phyloP scores from a whole-genome alignment of 2,329 filamentous ascomycete species.

The Trichophyton schoenleinii region DNA sequence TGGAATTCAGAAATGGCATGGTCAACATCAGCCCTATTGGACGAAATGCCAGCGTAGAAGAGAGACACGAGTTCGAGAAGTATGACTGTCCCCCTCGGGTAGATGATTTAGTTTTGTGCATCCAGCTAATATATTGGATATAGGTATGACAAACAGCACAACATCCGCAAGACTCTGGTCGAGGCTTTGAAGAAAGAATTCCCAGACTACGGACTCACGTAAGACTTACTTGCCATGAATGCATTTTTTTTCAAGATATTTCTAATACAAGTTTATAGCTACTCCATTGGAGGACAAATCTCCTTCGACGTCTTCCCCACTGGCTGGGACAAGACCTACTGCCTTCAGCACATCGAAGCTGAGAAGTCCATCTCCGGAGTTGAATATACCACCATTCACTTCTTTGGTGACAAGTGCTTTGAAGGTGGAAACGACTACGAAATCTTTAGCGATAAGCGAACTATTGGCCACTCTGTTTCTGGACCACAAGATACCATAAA shows the following conservation, averaged over 20 bases:
- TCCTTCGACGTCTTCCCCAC: constrained; percentile 95
- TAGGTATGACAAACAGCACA: constrained; percentile 61
- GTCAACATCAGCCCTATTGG: constrained; percentile 53
- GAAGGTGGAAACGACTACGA: constrained; percentile 91
- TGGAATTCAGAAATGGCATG: constrained; percentile 56
- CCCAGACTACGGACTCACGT: constrained; percentile 72
- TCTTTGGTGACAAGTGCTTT: constrained; percentile 94
- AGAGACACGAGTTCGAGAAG: constrained; percentile 69
- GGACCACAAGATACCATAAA: constrained; percentile 70
- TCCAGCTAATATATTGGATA: neutral
- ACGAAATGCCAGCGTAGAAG: constrained; percentile 67
- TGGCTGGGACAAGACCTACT: constrained; percentile 99
- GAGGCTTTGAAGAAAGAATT: constrained; percentile 67
- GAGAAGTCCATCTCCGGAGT: constrained; percentile 55
- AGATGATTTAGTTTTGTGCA: neutral
- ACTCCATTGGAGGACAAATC: constrained; percentile 92
- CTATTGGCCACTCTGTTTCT: constrained; percentile 71
- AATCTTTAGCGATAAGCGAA: constrained; percentile 73
- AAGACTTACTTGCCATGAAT: constrained; percentile 27
- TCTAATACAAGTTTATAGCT: constrained; percentile 39
- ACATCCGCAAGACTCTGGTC: constrained; percentile 66
- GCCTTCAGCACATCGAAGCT: constrained; percentile 70
- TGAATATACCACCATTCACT: constrained; percentile 79
- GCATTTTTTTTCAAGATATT: neutral
- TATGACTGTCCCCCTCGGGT: constrained; percentile 15